Conservation (phyloP, 179 eudicot species). For the Gypsophila paniculata region DNA sequence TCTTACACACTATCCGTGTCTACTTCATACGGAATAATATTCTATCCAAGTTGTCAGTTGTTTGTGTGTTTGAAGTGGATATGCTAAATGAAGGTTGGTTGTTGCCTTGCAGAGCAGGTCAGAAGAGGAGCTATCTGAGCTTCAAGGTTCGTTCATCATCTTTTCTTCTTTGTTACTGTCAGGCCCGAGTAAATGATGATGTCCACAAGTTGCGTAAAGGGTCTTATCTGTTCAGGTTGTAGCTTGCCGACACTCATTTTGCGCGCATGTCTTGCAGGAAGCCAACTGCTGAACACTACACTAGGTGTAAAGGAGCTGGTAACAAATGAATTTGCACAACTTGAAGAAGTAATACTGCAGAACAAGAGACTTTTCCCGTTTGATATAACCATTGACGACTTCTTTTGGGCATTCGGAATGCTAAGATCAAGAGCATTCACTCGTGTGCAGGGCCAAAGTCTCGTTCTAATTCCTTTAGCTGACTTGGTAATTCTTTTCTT, state of each 20-base stretch:
- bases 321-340: constrained; percentile 62
- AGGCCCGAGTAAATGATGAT: no score
- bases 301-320: constrained; percentile 80
- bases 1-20: no score
- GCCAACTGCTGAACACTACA: constrained; percentile 85
- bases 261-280: constrained; percentile 44
- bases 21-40: no score
- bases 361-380: constrained; percentile 71
- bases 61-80: background rate
- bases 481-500: constrained; percentile 57
- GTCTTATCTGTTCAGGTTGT: background rate
- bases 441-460: constrained; percentile 72
- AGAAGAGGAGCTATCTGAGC: constrained; percentile 86
- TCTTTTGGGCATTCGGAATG: constrained; percentile 96
- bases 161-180: background rate
- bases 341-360: constrained; percentile 58
- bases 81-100: constrained; percentile 30
- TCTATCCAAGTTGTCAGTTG: background rate
- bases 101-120: constrained; percentile 81
- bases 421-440: constrained; percentile 91
- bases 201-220: background rate
- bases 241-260: constrained; percentile 8
- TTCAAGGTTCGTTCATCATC: constrained; percentile 60
- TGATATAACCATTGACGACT: constrained; percentile 62
- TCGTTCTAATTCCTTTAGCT: constrained; percentile 78